Percentiles rank a stretch among this genome's conserved stretches.
These are phyloP conservation scores for Yamadazyma kanchanaburiensis DNA, from an alignment of 1,139 yeast genomes.

Conservation along the genomic window DNA sequence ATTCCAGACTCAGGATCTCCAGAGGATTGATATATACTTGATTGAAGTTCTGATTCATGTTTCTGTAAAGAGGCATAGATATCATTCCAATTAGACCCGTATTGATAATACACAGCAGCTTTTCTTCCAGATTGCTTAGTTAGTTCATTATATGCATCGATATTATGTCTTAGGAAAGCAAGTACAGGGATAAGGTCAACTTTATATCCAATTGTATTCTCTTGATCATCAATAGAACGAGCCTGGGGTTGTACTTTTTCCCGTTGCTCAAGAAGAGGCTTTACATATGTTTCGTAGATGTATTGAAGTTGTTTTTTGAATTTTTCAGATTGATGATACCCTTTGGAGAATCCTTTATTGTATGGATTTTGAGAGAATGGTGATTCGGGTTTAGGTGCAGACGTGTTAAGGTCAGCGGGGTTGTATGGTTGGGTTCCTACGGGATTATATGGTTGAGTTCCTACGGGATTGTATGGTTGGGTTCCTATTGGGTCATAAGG, in stretches of 20 bases:
- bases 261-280: slow-evolving; percentile 11
- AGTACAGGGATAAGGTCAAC: slow-evolving; percentile 34
- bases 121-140: slow-evolving; percentile 21
- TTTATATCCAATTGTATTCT: slow-evolving; percentile 31
- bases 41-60: slow-evolving; percentile 25
- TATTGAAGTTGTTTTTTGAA: slow-evolving; percentile 21
- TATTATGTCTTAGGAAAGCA: slow-evolving; percentile 25
- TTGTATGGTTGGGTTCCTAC: slow-evolving; percentile 30
- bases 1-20: slow-evolving; percentile 7
- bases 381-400: slow-evolving; percentile 1
- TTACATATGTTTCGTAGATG: slow-evolving; percentile 11
- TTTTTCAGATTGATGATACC: slow-evolving; percentile 25
- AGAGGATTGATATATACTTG: slow-evolving; percentile 5
- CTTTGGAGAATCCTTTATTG: slow-evolving; percentile 34
- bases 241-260: neutral
- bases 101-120: slow-evolving; percentile 29
- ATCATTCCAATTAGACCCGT: slow-evolving; percentile 37
- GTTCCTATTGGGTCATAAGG: slow-evolving; percentile 19
- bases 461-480: slow-evolving; percentile 20
- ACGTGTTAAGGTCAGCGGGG: slow-evolving; percentile 2
- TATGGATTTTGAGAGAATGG: slow-evolving; percentile 18
- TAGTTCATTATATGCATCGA: slow-evolving; percentile 27
- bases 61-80: slow-evolving; percentile 24
- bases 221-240: slow-evolving; percentile 22
- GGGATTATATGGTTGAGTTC: slow-evolving; percentile 1